Evolutionary conservation across 257 asterid genomes (phyloP).

Genomic region (Echium plantagineum): DNA sequence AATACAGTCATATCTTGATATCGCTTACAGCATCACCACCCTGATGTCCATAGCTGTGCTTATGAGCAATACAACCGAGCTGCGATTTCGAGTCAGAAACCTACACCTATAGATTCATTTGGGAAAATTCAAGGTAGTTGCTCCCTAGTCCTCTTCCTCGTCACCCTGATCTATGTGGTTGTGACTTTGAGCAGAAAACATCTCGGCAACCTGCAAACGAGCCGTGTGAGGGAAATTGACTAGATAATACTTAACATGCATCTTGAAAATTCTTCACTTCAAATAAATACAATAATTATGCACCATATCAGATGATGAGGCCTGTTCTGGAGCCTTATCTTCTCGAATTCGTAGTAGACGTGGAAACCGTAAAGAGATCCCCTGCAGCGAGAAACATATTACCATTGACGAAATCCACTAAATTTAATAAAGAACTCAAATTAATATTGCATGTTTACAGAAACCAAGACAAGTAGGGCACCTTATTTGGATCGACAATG

Average conservation of each 20-base stretch:
- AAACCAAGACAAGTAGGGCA: slow-evolving; percentile 13
- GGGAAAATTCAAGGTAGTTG: too few relatives aligned
- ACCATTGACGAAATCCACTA: neutral
- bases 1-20: too few relatives aligned
- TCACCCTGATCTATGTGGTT: neutral
- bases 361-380: slow-evolving; percentile 85
- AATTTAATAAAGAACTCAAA: neutral
- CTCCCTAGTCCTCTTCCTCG: neutral
- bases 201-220: slow-evolving; percentile 2
- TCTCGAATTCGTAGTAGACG: slow-evolving; percentile 72
- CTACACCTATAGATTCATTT: too few relatives aligned
- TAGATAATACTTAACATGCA: neutral
- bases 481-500: slow-evolving; percentile 69
- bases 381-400: slow-evolving; percentile 28
- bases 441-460: neutral
- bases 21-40: neutral
- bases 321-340: slow-evolving; percentile 88
- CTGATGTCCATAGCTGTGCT: neutral
- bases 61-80: too few relatives aligned
- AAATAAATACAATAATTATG: slow-evolving; percentile 2
- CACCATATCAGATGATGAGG: slow-evolving; percentile 81
- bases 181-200: slow-evolving; percentile 2
- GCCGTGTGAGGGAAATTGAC: neutral
- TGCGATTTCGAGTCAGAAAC: too few relatives aligned
- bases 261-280: too few relatives aligned